Evolutionary conservation across 768 basidiomycete species (phyloP).

Genomic region (Leccinum truebloodii): DNA sequence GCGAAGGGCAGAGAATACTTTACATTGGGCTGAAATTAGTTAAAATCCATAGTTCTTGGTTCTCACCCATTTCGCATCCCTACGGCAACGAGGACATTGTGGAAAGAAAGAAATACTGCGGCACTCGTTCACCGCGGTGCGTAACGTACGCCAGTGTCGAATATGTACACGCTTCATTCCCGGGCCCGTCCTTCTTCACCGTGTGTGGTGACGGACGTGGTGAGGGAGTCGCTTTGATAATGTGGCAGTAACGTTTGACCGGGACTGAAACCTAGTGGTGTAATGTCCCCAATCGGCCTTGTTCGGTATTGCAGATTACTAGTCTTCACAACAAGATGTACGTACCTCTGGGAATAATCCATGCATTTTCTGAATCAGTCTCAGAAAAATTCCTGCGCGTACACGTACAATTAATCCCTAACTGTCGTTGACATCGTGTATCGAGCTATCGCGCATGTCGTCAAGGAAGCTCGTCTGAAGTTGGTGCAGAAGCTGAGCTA

Average conservation of each 20-base stretch:
- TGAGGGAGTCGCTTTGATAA: not conserved
- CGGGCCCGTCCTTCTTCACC: conserved; percentile 2
- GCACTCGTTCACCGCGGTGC: not conserved
- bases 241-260: conserved; percentile 2
- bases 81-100: not conserved
- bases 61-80: not conserved
- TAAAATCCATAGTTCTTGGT: not conserved
- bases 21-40: conserved; percentile 3
- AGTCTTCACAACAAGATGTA: not conserved
- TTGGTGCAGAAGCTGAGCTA: not conserved
- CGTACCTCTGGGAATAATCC: not conserved
- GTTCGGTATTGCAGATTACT: not conserved
- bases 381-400: not conserved
- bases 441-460: conserved; percentile 3
- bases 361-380: not conserved
- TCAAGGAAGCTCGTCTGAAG: not conserved
- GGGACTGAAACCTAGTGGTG: not conserved
- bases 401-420: conserved; percentile 16
- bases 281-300: not conserved
- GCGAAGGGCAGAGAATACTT: conserved; percentile 1
- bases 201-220: not conserved
- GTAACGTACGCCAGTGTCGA: not conserved
- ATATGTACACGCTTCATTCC: conserved; percentile 8
- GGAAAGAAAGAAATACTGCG: too few species aligned
- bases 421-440: not conserved